These are phyloP conservation scores for Chlorophyllum brunneum DNA, from an alignment of 768 basidiomycete genomes.

Conservation along the genomic window DNA sequence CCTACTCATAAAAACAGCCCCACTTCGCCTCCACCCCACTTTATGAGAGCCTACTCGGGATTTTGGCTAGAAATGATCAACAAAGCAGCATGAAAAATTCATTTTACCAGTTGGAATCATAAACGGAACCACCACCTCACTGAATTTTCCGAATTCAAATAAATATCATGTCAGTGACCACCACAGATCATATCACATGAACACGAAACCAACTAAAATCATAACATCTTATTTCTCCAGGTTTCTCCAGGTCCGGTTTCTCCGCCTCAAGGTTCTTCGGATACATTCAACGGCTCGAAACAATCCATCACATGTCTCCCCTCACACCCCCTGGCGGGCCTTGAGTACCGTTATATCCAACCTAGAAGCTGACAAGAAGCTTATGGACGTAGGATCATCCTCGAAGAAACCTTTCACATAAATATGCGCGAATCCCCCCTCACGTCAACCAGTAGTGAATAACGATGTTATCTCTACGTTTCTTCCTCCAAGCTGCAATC, in stretches of 20 bases:
- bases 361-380: background rate
- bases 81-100: no score
- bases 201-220: background rate
- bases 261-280: background rate
- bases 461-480: background rate
- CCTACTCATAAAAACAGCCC: no score
- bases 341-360: background rate
- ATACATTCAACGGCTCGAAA: background rate
- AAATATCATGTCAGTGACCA: background rate
- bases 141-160: background rate
- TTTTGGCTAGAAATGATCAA: no score
- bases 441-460: no score
- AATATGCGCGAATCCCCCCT: background rate
- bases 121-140: no score
- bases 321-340: background rate
- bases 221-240: background rate
- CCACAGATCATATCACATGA: background rate
- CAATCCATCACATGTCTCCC: background rate
- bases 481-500: background rate
- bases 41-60: no score
- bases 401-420: conserved; percentile 8
- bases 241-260: background rate
- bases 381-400: conserved; percentile 7
- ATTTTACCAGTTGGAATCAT: no score
- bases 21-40: no score